phyloP scores from a whole-genome alignment of 164 flowering plant species.

The Dillenia suffruticosa region DNA sequence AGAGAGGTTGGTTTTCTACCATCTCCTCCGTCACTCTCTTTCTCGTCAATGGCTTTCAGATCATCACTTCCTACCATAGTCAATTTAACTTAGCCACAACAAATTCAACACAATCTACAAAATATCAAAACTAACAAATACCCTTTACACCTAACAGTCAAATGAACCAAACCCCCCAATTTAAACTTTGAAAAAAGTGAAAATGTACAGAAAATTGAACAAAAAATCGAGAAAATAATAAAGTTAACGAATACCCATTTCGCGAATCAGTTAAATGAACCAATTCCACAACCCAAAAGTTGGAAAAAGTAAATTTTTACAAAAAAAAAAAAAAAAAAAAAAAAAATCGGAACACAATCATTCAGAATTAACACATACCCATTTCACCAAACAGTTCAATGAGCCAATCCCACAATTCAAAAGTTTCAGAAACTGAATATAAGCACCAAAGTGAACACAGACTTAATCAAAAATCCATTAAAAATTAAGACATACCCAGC shows the following conservation, averaged over 20 bases:
- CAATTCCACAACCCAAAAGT: neutral
- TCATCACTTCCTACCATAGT: constrained; percentile 33
- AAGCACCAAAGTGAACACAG: no score
- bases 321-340: no score
- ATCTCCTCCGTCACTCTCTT: constrained; percentile 36
- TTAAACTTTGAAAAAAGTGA: neutral
- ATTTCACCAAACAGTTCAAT: no score
- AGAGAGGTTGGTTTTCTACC: constrained; percentile 26
- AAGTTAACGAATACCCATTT: constrained; percentile 12
- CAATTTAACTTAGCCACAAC: no score
- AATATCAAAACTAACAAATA: no score
- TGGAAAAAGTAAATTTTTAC: no score
- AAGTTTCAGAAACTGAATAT: no score
- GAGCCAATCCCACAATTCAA: no score
- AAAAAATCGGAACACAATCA: constrained; percentile 1
- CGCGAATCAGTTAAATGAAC: constrained; percentile 2
- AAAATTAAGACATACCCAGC: no score
- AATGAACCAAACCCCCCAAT: neutral
- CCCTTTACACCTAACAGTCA: constrained; percentile 1
- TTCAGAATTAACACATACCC: no score
- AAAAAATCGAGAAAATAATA: neutral
- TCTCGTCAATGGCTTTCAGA: constrained; percentile 27
- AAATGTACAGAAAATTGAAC: neutral
- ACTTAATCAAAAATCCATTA: no score
- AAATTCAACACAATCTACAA: no score